phyloP scores from a whole-genome alignment of 2,329 filamentous ascomycete species.

The Fusarium sp. region DNA sequence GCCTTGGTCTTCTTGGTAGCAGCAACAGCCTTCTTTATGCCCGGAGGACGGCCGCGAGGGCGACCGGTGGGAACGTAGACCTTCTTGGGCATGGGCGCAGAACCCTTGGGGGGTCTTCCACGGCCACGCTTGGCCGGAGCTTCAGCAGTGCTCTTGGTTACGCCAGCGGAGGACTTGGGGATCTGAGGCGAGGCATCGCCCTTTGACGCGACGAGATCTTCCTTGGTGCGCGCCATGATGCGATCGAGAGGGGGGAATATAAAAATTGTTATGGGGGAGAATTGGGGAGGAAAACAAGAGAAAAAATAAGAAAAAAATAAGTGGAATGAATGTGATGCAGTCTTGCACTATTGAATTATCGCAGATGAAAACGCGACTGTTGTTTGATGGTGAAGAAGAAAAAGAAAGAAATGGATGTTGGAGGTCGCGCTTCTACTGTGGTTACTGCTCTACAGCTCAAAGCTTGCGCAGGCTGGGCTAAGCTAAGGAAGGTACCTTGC shows the following conservation, averaged over 20 bases:
- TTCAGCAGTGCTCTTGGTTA: conserved; percentile 57
- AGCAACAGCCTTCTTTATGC: conserved; percentile 43
- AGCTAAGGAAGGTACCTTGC: neutral
- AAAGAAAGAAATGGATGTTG: conserved; percentile 12
- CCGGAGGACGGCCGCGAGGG: conserved; percentile 62
- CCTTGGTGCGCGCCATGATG: conserved; percentile 53
- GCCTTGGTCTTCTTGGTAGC: conserved; percentile 20
- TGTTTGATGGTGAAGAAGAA: conserved; percentile 22
- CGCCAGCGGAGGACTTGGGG: conserved; percentile 52
- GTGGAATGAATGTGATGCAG: conserved; percentile 2
- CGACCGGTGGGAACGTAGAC: conserved; percentile 57
- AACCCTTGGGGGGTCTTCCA: conserved; percentile 58
- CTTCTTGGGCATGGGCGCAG: conserved; percentile 43
- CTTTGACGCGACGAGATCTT: conserved; percentile 44
- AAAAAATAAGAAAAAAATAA: conserved; percentile 32
- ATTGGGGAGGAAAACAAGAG: neutral
- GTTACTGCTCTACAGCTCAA: neutral
- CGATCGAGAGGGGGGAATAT: neutral
- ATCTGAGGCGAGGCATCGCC: conserved; percentile 37
- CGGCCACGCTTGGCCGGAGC: conserved; percentile 52
- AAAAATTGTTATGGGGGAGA: neutral
- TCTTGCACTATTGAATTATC: neutral
- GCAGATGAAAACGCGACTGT: conserved; percentile 7
- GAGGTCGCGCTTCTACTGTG: conserved; percentile 18
- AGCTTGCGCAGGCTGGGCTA: neutral